Percentiles rank a stretch among this genome's conserved stretches.
phyloP scores from a whole-genome alignment of 208 protist species.

The Crithidia brevicula region DNA sequence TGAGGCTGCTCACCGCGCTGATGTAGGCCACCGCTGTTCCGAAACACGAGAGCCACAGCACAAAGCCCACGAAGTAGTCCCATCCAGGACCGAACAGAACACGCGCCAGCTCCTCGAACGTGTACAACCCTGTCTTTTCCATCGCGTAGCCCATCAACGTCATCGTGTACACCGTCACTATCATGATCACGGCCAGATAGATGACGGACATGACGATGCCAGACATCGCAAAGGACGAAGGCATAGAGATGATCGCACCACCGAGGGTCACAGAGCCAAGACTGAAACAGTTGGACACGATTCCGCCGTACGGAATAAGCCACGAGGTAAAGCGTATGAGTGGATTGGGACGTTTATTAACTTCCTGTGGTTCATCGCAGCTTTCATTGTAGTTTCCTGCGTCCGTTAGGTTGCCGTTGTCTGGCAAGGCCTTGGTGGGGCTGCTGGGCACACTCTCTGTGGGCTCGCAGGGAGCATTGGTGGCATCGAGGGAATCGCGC shows the following conservation, averaged over 20 bases:
- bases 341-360: no score
- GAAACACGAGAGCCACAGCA: conserved; percentile 56
- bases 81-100: conserved; percentile 45
- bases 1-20: conserved; percentile 50
- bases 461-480: no score
- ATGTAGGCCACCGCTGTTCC: conserved; percentile 59
- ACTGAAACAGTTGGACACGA: conserved; percentile 59
- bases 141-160: conserved; percentile 37
- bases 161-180: conserved; percentile 61
- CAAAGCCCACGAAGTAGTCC: conserved; percentile 57
- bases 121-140: conserved; percentile 43
- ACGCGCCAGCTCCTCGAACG: conserved; percentile 57
- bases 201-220: conserved; percentile 64
- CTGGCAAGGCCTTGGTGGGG: no score
- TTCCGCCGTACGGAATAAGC: conserved; percentile 63
- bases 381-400: no score
- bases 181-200: conserved; percentile 51
- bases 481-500: no score
- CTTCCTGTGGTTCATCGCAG: no score
- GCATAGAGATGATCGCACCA: conserved; percentile 68
- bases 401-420: no score
- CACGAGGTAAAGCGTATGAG: conserved; percentile 24
- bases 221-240: conserved; percentile 47
- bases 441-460: no score
- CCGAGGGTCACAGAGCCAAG: conserved; percentile 65